Evolutionary conservation across 2,329 filamentous ascomycete genomes (phyloP), one percentile per base, ranked within the genome.

Genomic region (Pezicula radicicola): DNA sequence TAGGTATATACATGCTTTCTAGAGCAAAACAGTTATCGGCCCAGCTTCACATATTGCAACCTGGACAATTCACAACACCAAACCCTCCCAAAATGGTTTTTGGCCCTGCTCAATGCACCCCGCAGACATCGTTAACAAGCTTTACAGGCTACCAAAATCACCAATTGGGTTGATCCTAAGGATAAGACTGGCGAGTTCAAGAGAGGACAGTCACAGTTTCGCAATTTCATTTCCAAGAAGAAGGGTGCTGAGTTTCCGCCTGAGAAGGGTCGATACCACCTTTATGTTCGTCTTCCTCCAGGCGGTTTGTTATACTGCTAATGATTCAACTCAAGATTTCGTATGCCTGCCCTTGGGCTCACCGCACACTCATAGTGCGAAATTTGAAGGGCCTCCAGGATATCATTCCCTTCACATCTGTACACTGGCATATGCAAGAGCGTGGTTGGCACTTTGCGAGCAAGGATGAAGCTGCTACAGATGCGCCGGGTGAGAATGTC

Each of bases 151-250:
- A 56, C 62, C 52, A 81, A 80, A 50, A 90, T 96, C 68, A 92
- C 91, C 43, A 83, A 93, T 64, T 96, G 91, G 91, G 91, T 94
- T 48, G 78, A 83, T 56, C 86, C 83, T 43, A 78, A 78, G 62
- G 89, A 94, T 75, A 88, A 84, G 66, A 82, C 83, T 16, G 93
- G 93, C 70, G 91, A 97, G 72, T 97, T 96, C 80, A 96, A 96
- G 75, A 87, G 93, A 56, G 89, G 91, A 69, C 78, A 80, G 56
- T 94, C 89, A 55, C 80, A 84, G 50, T 97, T 97, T 73, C 85
- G 94, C 53, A 81, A 67, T 82, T 75, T 73, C 64, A 83, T 89
- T 58, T 83, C 80, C 19, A 80, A 73, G 54, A 75, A 86, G 59
- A 72, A 81, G 6, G 79, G 77, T 36, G 83, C 85, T 4, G 73